These are phyloP conservation scores for Sarcocystis neurona DNA, from an alignment of 169 alveolate species.

Conservation along the genomic window DNA sequence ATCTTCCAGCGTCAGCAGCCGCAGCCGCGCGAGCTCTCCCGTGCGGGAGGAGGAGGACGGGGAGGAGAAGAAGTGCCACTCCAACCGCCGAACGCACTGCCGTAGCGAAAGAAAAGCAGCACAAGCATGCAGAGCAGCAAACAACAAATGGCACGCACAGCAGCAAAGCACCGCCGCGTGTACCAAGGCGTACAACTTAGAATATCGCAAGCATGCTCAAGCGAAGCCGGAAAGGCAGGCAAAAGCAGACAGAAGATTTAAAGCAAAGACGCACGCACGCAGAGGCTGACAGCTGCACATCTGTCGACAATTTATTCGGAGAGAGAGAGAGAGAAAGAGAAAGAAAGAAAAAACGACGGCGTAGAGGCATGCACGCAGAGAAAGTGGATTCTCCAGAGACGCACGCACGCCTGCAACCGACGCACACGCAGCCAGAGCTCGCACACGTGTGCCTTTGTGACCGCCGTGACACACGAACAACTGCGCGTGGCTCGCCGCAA, in stretches of 20 bases:
- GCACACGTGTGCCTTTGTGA: too few relatives aligned
- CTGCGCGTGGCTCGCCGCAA: too few relatives aligned
- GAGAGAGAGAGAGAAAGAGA: not conserved
- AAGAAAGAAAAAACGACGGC: not conserved
- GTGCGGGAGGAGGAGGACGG: too few relatives aligned
- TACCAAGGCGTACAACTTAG: not conserved
- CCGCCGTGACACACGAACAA: too few relatives aligned
- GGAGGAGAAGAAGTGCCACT: too few relatives aligned
- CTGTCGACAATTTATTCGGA: not conserved
- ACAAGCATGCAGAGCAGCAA: too few relatives aligned
- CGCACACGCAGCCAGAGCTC: too few relatives aligned
- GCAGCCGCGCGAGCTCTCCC: slow-evolving; percentile 4
- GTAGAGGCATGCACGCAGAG: not conserved
- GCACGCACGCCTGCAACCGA: too few relatives aligned
- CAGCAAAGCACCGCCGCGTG: not conserved
- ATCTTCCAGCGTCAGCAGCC: not conserved
- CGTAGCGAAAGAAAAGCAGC: too few relatives aligned
- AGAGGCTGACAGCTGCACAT: not conserved
- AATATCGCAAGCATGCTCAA: not conserved
- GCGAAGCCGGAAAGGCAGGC: not conserved
- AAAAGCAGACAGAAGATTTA: not conserved
- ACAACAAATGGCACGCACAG: not conserved
- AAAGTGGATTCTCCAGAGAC: too few relatives aligned
- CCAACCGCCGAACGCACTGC: too few relatives aligned
- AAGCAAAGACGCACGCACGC: not conserved